A percentile compares a stretch with the other conserved stretches of the same genome.
Conservation (phyloP, 2,329 filamentous ascomycete species). For the Aureobasidium sp. region DNA sequence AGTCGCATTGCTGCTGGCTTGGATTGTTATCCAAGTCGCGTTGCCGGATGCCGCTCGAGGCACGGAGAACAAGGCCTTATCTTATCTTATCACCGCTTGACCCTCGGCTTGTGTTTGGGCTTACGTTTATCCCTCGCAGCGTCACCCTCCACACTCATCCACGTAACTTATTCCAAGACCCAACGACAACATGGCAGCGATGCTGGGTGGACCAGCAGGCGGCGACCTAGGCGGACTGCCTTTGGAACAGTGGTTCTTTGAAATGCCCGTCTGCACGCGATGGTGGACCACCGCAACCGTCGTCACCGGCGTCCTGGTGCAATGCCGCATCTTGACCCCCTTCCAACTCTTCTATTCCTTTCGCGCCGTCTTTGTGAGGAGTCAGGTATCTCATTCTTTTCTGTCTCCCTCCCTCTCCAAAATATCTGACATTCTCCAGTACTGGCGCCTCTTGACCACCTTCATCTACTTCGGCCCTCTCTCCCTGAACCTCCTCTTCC, state of each 20-base stretch:
- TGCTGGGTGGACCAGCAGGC: conserved; percentile 32
- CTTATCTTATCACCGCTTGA: conserved; percentile 7
- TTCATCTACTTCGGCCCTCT: conserved; percentile 97
- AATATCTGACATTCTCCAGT: conserved; percentile 48
- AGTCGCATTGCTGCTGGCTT: not conserved
- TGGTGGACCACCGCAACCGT: conserved; percentile 96
- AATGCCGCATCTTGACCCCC: conserved; percentile 85
- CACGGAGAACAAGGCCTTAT: not conserved
- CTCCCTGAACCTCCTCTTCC: conserved; percentile 88
- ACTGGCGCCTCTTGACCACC: conserved; percentile 92
- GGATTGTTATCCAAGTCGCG: not conserved
- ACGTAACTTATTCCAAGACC: no score
- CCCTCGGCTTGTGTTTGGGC: conserved; percentile 4
- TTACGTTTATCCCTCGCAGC: conserved; percentile 1
- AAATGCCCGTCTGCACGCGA: conserved; percentile 92
- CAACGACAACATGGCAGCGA: conserved; percentile 37
- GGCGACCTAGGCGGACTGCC: conserved; percentile 56
- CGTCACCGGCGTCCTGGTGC: conserved; percentile 77
- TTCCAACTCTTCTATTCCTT: conserved; percentile 98
- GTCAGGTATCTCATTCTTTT: conserved; percentile 57
- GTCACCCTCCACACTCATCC: no score
- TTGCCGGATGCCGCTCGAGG: not conserved
- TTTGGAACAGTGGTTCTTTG: conserved; percentile 96
- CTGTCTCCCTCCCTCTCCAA: conserved; percentile 5
- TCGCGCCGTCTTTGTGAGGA: conserved; percentile 81